Conservation (phyloP, 371 early-diverging fungal genomes). For the Thermomucor indicae-seudaticae region DNA sequence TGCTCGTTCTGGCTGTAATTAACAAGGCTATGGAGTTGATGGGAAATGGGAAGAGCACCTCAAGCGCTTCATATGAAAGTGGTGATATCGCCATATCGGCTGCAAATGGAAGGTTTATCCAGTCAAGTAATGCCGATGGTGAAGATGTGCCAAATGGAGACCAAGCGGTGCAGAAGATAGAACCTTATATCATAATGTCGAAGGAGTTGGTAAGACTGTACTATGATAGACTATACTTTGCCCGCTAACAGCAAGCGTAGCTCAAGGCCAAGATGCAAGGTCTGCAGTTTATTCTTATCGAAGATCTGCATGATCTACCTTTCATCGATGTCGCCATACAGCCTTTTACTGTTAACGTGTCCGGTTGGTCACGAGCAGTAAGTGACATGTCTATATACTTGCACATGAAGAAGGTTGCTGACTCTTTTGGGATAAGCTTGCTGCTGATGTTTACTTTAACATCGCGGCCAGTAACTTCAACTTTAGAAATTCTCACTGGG, state of each 20-base stretch:
- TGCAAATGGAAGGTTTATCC: constrained; percentile 3
- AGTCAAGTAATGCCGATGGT: not conserved
- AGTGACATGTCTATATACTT: not conserved
- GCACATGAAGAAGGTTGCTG: constrained; percentile 9
- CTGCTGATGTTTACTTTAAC: constrained; percentile 66
- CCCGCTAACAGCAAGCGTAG: constrained; percentile 7
- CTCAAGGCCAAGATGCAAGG: constrained; percentile 52
- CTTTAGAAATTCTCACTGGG: constrained; percentile 88
- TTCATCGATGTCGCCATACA: constrained; percentile 70
- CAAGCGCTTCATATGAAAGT: no score
- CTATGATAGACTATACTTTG: not conserved
- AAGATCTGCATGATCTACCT: constrained; percentile 77
- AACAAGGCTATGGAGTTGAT: constrained; percentile 69
- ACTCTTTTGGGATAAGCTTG: no score
- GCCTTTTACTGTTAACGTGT: constrained; percentile 57
- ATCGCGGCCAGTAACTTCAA: constrained; percentile 85
- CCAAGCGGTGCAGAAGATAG: constrained; percentile 11
- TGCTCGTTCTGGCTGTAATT: constrained; percentile 76
- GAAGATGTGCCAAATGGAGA: not conserved
- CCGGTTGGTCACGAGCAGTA: constrained; percentile 71
- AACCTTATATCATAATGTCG: constrained; percentile 45
- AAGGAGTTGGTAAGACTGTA: constrained; percentile 33
- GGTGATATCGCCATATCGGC: no score
- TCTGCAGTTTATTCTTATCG: constrained; percentile 71
- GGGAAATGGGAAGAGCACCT: constrained; percentile 13